Base-by-base conservation (phyloP, 495 filamentous ascomycete species). In the Choiromyces venosus region DNA sequence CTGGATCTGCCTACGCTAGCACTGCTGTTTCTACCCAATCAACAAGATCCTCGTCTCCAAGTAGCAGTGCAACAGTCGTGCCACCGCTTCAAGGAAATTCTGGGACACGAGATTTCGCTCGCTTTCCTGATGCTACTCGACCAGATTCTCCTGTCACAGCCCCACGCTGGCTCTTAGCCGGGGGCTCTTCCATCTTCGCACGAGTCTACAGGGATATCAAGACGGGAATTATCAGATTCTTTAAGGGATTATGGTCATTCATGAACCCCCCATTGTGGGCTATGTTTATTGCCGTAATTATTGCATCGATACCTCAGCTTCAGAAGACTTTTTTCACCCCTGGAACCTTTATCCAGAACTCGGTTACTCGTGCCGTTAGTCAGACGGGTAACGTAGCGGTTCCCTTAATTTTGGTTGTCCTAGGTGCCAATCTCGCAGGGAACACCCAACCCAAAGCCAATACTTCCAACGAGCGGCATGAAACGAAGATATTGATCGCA, bases 241-340 rank as follows among this genome's bases (percentile, higher is more conserved):
- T 87, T 69, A 76, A 82, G 46, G 93, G 92, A 40, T 74, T 91
- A 12, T 93, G 91, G 91, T 91, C 91, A 44, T 95, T 97, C 82
- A 98, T 99, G 95, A 99, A 98, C 83, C 94, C 95, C 8, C 96
- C 95, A 0, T 88, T 99, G 1, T 98, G 94, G 93, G 94, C 95
- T 14, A 98, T 99, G 94, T 85, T 98, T 2, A 83, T 88, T 29
- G 91, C 96, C 25, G 90, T 98, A 71, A 81, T 97, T 71, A 90
- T 98, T 7, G 95, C 96, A 37, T 96, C 93, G 3, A 87, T 97
- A n/a, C 96, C 95, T 0, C 81, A 85, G 2, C 86, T 98, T 3
- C 94, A 99, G 82, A 83, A 84, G 37, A 83, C 93, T 19, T 98
- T 99, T 85, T 99, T 97, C 84, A 85, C 89, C 66, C 89, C 92